Evolutionary conservation across 116 monocot genomes (phyloP).

Genomic region (Phalaenopsis hybrid): DNA sequence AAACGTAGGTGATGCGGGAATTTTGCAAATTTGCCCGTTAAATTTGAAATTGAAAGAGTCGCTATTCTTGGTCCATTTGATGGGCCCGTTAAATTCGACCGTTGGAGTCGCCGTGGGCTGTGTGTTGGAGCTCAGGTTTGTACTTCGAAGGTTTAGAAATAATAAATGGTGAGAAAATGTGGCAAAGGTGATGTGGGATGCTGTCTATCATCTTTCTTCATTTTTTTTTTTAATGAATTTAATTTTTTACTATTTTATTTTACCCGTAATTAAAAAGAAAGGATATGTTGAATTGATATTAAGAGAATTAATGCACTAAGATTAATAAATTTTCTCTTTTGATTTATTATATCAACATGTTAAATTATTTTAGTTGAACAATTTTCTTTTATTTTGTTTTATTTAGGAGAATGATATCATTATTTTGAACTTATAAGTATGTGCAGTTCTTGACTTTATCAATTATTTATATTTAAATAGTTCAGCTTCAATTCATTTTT

Average conservation of each 20-base stretch:
- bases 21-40: neutral
- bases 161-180: neutral
- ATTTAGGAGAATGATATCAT: neutral
- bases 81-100: neutral
- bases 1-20: neutral
- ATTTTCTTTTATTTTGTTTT: too few species aligned
- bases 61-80: neutral
- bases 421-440: neutral
- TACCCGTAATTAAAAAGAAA: too few species aligned
- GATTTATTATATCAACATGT: too few species aligned
- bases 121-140: neutral
- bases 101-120: neutral
- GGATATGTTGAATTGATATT: too few species aligned
- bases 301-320: too few species aligned
- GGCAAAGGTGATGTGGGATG: too few species aligned
- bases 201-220: too few species aligned
- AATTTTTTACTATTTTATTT: too few species aligned
- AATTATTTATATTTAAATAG: neutral
- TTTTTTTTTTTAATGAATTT: too few species aligned
- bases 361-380: too few species aligned
- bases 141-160: too few species aligned
- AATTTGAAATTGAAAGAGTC: neutral
- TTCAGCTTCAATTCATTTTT: neutral
- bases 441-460: neutral
- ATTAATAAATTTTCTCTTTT: too few species aligned